Evolutionary conservation across 192 early-diverging fungal species (phyloP).

Genomic region (Coemansia sp.): DNA sequence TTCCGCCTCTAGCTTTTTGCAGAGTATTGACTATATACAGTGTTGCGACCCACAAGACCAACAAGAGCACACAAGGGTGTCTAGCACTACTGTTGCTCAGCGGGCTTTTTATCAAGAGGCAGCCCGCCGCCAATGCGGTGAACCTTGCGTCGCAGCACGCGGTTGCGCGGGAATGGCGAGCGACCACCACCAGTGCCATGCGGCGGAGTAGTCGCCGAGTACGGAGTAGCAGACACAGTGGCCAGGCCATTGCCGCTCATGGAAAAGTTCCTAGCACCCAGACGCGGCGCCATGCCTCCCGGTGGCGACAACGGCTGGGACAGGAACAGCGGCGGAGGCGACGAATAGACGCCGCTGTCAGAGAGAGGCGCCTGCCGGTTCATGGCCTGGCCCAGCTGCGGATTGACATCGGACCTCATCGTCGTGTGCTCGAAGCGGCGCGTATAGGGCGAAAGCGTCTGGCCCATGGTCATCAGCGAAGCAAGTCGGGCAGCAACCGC

Average conservation of each 20-base stretch:
- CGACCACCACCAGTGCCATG: conserved; percentile 22
- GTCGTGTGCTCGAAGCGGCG: conserved; percentile 77
- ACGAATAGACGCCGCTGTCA: conserved; percentile 8
- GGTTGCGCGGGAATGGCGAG: conserved; percentile 50
- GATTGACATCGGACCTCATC: conserved; percentile 61
- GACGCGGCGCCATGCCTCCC: not conserved
- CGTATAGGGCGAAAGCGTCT: conserved; percentile 84
- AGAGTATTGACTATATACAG: not conserved
- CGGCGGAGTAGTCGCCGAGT: conserved; percentile 32
- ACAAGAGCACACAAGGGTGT: no score
- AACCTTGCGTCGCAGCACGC: conserved; percentile 44
- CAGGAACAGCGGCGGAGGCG: not conserved
- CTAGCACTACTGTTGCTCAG: not conserved
- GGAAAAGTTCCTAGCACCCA: conserved; percentile 13
- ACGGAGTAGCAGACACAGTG: conserved; percentile 14
- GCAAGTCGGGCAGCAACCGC: conserved; percentile 85
- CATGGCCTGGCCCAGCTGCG: conserved; percentile 15
- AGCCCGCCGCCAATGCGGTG: conserved; percentile 29
- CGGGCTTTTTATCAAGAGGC: conserved; percentile 3
- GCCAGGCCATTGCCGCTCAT: conserved; percentile 1
- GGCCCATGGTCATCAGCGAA: conserved; percentile 77
- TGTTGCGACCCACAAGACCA: not conserved
- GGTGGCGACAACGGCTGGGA: conserved; percentile 31
- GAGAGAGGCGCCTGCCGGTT: conserved; percentile 10
- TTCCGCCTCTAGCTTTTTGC: conserved; percentile 13